These are phyloP conservation scores for Piper betle DNA, from an alignment of 164 flowering plant genomes.

Conservation along the genomic window DNA sequence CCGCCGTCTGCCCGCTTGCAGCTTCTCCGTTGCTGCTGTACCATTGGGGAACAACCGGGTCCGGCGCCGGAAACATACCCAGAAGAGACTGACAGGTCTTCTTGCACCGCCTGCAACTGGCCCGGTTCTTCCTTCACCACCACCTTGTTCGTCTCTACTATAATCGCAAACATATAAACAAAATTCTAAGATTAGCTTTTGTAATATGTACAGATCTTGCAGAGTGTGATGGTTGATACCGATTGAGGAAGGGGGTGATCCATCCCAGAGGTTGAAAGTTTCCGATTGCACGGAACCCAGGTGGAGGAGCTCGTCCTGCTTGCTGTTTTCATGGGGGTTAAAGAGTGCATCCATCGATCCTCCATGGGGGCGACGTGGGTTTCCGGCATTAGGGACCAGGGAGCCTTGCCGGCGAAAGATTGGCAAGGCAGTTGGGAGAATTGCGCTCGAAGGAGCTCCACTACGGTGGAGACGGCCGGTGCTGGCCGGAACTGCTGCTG, in stretches of 20 bases:
- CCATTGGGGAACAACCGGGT: slow-evolving; percentile 17
- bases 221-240: not conserved
- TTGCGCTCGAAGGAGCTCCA: slow-evolving; percentile 21
- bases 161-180: not conserved
- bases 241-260: not conserved
- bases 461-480: slow-evolving; percentile 9
- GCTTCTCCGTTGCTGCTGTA: slow-evolving; percentile 20
- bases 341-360: not conserved
- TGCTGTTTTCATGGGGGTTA: not conserved
- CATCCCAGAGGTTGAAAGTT: not conserved
- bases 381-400: not conserved
- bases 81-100: slow-evolving; percentile 36
- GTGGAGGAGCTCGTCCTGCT: not conserved
- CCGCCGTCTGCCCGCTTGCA: slow-evolving; percentile 22
- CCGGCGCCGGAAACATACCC: slow-evolving; percentile 26
- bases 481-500: not conserved
- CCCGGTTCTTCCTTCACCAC: slow-evolving; percentile 12
- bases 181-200: too few species aligned
- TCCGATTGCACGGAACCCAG: not conserved
- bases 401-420: not conserved
- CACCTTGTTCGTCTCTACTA: slow-evolving; percentile 13
- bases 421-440: not conserved
- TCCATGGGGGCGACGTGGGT: not conserved
- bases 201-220: too few species aligned
- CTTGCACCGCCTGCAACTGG: slow-evolving; percentile 26